These are phyloP conservation scores for Capsicum pubescens DNA, from an alignment of 257 asterid species.

Conservation along the genomic window DNA sequence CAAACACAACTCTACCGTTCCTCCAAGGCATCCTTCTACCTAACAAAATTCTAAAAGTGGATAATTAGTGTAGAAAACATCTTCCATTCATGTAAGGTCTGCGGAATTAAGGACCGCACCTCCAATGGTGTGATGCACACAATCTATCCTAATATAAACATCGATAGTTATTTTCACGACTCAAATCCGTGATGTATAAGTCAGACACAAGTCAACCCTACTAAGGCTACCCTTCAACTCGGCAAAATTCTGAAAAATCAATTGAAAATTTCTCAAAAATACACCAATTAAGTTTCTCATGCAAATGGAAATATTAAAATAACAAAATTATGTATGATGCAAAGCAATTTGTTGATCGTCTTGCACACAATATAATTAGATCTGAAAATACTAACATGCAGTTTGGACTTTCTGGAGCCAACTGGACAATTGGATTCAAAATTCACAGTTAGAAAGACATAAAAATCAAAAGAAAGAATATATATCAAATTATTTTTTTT, in stretches of 20 bases:
- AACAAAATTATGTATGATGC: slow-evolving; percentile 8
- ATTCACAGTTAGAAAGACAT: not conserved
- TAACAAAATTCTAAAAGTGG: not conserved
- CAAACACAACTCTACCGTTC: too few species aligned
- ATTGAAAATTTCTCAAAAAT: not conserved
- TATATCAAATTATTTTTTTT: not conserved
- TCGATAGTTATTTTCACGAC: too few species aligned
- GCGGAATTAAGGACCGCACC: too few species aligned
- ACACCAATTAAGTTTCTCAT: not conserved
- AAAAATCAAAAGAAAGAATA: not conserved
- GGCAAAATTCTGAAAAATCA: not conserved
- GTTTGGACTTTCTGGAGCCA: slow-evolving; percentile 26
- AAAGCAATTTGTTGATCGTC: slow-evolving; percentile 22
- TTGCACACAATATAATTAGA: not conserved
- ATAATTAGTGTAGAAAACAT: too few species aligned
- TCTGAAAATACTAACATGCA: slow-evolving; percentile 5
- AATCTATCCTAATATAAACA: not conserved
- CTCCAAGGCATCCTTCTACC: not conserved
- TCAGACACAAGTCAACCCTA: too few species aligned
- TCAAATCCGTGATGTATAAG: too few species aligned
- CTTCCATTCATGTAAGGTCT: too few species aligned
- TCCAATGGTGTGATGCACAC: not conserved
- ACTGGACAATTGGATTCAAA: slow-evolving; percentile 27
- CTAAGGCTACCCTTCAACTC: not conserved
- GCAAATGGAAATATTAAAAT: slow-evolving; percentile 1